A percentile compares a stretch with the other conserved stretches of the same genome.
phyloP scores from a whole-genome alignment of 345 rosid species.

The Microthlaspi erraticum region DNA sequence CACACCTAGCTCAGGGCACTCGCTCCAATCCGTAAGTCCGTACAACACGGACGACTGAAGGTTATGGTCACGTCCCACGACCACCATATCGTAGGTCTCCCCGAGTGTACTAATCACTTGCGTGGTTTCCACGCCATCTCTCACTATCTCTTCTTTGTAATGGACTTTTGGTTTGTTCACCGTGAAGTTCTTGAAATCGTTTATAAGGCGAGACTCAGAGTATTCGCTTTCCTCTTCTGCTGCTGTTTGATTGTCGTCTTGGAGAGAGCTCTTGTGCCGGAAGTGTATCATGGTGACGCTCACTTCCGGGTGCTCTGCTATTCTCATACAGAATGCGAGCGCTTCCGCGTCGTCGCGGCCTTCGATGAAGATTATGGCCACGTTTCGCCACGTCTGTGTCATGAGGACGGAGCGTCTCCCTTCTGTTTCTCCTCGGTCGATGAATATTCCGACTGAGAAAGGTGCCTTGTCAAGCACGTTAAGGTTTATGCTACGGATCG shows the following conservation, averaged over 20 bases:
- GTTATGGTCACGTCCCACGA: conserved; percentile 59
- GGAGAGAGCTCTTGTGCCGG: conserved; percentile 31
- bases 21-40: conserved; percentile 47
- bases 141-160: conserved; percentile 46
- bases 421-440: conserved; percentile 48
- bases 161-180: conserved; percentile 25
- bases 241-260: not conserved
- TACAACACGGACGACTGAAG: conserved; percentile 37
- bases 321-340: conserved; percentile 41
- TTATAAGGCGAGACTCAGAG: conserved; percentile 31
- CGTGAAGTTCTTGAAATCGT: conserved; percentile 32
- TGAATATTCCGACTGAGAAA: conserved; percentile 51
- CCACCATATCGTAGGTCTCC: conserved; percentile 48
- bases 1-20: conserved; percentile 50
- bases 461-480: conserved; percentile 65
- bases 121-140: conserved; percentile 48
- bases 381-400: conserved; percentile 29
- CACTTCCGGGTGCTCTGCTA: conserved; percentile 44
- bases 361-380: conserved; percentile 50
- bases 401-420: conserved; percentile 7
- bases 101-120: conserved; percentile 47
- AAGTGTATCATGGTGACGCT: conserved; percentile 44
- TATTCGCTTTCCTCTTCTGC: not conserved
- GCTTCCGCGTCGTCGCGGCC: conserved; percentile 48
- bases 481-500: conserved; percentile 48